Percentiles rank a stretch among this genome's conserved stretches.
Conservation (phyloP, 1,284 basidiomycete genomes). For the Tilletiopsis washingtonensis region DNA sequence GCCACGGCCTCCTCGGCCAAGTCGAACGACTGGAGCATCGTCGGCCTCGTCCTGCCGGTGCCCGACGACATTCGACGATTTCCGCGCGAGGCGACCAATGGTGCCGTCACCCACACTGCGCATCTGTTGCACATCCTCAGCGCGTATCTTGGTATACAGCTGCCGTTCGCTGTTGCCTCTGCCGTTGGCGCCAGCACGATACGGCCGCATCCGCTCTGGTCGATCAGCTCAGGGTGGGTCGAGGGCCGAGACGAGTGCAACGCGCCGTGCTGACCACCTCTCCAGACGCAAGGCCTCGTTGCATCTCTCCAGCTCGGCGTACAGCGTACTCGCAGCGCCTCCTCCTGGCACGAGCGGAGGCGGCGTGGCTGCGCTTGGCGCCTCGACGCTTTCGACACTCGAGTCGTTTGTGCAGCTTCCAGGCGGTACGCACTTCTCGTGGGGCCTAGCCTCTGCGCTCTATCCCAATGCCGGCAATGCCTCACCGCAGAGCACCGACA, state of each 20-base stretch:
- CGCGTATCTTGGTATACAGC: conserved; percentile 22
- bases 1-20: neutral
- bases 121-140: conserved; percentile 24
- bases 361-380: conserved; percentile 10
- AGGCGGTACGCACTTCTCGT: conserved; percentile 12
- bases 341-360: neutral
- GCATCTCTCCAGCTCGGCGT: conserved; percentile 19
- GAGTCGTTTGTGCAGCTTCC: conserved; percentile 16
- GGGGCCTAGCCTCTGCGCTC: conserved; percentile 10
- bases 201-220: conserved; percentile 26
- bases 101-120: conserved; percentile 20
- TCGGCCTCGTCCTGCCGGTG: conserved; percentile 18
- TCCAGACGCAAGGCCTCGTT: conserved; percentile 16
- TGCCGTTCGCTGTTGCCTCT: conserved; percentile 23
- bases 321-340: conserved; percentile 14
- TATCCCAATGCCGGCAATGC: neutral
- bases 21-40: conserved; percentile 23
- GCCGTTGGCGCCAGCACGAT: conserved; percentile 18
- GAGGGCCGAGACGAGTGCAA: neutral
- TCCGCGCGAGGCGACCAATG: conserved; percentile 24
- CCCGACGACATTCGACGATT: conserved; percentile 25
- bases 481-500: neutral
- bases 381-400: conserved; percentile 13
- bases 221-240: conserved; percentile 16
- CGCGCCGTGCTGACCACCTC: neutral